Evolutionary conservation across 2,329 filamentous ascomycete species (phyloP).

Genomic region (Colletotrichum karsti): DNA sequence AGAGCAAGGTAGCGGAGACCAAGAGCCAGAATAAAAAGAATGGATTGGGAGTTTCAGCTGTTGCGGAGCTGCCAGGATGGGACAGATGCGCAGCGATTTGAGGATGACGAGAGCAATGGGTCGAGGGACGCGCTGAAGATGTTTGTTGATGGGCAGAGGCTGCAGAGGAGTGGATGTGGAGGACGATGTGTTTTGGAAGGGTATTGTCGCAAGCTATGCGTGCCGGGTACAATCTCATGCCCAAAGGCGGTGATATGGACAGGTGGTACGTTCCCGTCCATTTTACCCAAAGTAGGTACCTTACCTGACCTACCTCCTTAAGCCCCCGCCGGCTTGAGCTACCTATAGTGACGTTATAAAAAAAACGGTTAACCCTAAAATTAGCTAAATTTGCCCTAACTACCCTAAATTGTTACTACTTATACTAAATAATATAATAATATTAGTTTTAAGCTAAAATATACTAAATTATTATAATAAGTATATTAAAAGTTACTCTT

Average conservation of each 20-base stretch:
- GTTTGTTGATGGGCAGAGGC: conserved; percentile 5
- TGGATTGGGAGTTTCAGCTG: conserved; percentile 6
- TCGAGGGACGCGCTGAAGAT: background rate
- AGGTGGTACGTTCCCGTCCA: background rate
- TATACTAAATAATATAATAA: too few relatives aligned
- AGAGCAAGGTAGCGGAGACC: background rate
- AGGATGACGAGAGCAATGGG: background rate
- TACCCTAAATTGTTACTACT: too few relatives aligned
- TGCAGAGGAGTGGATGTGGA: background rate
- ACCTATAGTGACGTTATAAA: background rate
- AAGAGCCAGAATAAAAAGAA: background rate
- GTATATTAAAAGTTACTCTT: too few relatives aligned
- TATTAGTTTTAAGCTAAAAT: too few relatives aligned
- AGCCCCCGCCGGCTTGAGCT: background rate
- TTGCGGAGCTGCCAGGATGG: conserved; percentile 7
- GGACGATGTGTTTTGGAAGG: conserved; percentile 15
- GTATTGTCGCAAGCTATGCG: conserved; percentile 26
- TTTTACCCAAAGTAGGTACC: background rate
- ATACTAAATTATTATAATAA: too few relatives aligned
- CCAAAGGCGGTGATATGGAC: background rate
- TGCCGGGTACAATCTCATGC: conserved; percentile 22
- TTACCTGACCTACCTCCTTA: too few relatives aligned
- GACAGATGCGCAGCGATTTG: background rate
- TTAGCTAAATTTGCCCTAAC: too few relatives aligned
- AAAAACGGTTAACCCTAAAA: too few relatives aligned